Evolutionary conservation across 306 rosid genomes (phyloP).

Genomic region (Lathyrus aphaca): DNA sequence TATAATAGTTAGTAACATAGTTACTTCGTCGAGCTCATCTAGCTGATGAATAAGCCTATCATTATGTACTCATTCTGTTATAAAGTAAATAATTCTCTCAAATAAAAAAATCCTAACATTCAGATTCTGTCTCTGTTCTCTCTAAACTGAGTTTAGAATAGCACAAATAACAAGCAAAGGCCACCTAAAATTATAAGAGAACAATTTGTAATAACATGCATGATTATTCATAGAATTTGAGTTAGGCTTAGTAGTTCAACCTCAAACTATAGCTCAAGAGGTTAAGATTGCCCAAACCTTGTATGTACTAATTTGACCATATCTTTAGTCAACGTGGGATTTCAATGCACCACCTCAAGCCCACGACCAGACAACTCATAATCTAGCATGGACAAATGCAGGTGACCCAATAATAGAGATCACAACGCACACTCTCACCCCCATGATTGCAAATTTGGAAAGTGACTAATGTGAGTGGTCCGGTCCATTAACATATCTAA

Average conservation of each 20-base stretch:
- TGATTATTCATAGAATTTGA: background rate
- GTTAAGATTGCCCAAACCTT: background rate
- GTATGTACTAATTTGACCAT: background rate
- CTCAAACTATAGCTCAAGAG: too few relatives aligned
- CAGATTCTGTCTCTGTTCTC: background rate
- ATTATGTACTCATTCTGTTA: slow-evolving; percentile 1
- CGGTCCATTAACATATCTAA: background rate
- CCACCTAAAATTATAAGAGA: background rate
- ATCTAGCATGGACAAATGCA: background rate
- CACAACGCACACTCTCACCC: background rate
- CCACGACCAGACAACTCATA: background rate
- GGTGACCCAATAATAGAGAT: background rate
- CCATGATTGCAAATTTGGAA: too few relatives aligned
- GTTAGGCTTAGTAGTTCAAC: too few relatives aligned
- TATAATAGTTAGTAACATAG: background rate
- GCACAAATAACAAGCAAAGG: slow-evolving; percentile 12
- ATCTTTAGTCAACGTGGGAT: background rate
- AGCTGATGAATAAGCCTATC: slow-evolving; percentile 5
- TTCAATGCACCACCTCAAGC: background rate
- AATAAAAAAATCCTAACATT: background rate
- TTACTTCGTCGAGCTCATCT: background rate
- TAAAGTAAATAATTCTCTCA: background rate
- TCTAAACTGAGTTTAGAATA: background rate
- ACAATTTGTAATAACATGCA: background rate
- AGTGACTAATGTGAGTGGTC: background rate